Percentiles rank a stretch among this genome's conserved stretches.
These are phyloP conservation scores for Mycena maculata DNA, from an alignment of 768 basidiomycete species.

Conservation along the genomic window DNA sequence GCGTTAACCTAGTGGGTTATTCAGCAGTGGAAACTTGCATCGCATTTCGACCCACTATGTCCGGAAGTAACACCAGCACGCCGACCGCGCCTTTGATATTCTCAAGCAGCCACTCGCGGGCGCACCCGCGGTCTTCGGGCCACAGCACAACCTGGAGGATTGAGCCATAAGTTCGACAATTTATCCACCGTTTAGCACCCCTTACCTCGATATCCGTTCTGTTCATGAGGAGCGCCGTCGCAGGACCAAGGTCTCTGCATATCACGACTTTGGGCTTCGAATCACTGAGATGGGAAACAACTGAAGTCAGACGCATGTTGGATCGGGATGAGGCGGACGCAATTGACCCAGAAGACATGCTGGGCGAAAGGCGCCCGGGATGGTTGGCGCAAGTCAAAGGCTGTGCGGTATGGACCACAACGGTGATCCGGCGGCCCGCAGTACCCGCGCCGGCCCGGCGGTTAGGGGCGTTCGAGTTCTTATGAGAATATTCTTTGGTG, in stretches of 20 bases:
- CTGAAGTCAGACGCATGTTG: constrained; percentile 17
- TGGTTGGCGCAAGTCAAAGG: too few species aligned
- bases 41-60: constrained; percentile 62
- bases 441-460: too few species aligned
- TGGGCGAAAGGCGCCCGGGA: too few species aligned
- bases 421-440: too few species aligned
- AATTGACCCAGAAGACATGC: constrained; percentile 31
- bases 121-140: constrained; percentile 65
- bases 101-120: constrained; percentile 77
- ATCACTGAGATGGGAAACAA: too few species aligned
- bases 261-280: constrained; percentile 35
- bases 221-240: constrained; percentile 25
- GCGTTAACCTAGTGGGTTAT: constrained; percentile 66
- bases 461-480: too few species aligned
- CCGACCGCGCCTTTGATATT: constrained; percentile 77
- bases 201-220: constrained; percentile 25
- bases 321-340: constrained; percentile 5
- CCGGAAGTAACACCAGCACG: constrained; percentile 71
- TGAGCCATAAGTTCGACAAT: too few species aligned
- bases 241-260: constrained; percentile 31
- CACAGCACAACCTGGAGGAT: constrained; percentile 52
- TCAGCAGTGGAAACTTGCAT: constrained; percentile 17
- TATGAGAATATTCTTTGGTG: too few species aligned
- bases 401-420: too few species aligned
- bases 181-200: background rate